Evolutionary conservation across 176 grass and related monocot species (phyloP).

Genomic region (Raddia guianensis): DNA sequence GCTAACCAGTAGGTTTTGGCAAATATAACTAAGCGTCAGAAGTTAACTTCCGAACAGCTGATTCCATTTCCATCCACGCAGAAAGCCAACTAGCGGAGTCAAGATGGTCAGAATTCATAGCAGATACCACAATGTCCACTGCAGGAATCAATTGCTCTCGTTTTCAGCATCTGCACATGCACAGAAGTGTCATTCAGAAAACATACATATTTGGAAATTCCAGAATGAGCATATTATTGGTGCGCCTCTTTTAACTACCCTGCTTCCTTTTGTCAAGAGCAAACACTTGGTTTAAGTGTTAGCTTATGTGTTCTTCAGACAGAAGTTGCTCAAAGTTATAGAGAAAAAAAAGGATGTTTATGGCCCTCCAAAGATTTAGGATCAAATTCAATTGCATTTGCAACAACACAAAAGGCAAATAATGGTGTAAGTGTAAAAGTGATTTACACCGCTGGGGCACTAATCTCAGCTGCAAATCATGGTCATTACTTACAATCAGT

Average conservation of each 20-base stretch:
- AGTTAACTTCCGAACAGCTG: conserved; percentile 28
- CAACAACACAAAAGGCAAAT: background rate
- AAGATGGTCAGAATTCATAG: conserved; percentile 36
- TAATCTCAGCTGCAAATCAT: no score
- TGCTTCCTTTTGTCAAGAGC: background rate
- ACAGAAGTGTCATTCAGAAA: conserved; percentile 20
- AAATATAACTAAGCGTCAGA: conserved; percentile 23
- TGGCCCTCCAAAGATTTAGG: conserved; percentile 6
- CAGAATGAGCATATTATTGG: background rate
- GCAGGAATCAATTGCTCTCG: conserved; percentile 23
- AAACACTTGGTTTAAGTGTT: background rate
- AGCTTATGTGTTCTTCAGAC: background rate
- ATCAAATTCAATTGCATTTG: background rate
- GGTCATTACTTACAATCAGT: no score
- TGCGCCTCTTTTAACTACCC: background rate
- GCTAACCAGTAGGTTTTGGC: conserved; percentile 6
- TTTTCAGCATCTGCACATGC: conserved; percentile 46
- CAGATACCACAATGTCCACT: conserved; percentile 14
- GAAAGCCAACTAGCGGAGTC: background rate
- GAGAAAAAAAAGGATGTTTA: background rate
- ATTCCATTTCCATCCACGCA: conserved; percentile 21
- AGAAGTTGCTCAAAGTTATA: background rate
- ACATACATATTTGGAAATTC: background rate
- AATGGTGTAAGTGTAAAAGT: conserved; percentile 17
- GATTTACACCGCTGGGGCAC: background rate